These are phyloP conservation scores for Sicyos edulis DNA, from an alignment of 306 rosid genomes.

Conservation along the genomic window DNA sequence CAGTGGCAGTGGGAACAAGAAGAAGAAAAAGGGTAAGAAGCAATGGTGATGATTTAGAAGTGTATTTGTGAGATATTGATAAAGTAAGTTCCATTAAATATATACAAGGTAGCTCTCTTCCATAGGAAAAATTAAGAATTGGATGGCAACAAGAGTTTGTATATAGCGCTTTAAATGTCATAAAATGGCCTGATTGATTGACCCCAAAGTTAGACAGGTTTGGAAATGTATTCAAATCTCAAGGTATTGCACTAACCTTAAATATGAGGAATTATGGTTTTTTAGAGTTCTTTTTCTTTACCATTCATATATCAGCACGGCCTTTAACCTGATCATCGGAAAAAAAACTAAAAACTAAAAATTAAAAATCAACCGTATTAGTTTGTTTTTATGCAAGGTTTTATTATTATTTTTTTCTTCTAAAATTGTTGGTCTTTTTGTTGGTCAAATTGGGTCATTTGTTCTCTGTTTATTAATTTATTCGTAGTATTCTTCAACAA, in stretches of 20 bases:
- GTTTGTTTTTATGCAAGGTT: too few relatives aligned
- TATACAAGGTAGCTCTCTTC: neutral
- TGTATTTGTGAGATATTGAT: neutral
- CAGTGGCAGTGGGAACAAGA: constrained; percentile 45
- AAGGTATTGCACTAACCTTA: constrained; percentile 15
- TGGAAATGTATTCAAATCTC: constrained; percentile 8
- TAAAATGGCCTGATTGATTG: neutral
- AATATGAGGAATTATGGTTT: neutral
- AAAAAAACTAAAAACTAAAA: too few relatives aligned
- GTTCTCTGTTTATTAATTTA: too few relatives aligned
- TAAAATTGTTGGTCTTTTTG: too few relatives aligned
- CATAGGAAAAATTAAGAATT: neutral
- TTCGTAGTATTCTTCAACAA: too few relatives aligned
- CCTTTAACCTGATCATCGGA: too few relatives aligned
- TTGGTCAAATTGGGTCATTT: too few relatives aligned
- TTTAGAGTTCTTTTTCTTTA: too few relatives aligned
- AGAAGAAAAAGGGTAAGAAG: constrained; percentile 81
- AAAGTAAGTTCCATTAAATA: neutral
- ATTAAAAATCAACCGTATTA: too few relatives aligned
- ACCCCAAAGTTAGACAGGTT: neutral
- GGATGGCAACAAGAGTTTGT: constrained; percentile 11
- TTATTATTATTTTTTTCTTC: too few relatives aligned
- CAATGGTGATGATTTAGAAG: constrained; percentile 45
- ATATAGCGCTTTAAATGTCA: constrained; percentile 11
- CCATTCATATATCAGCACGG: too few relatives aligned